Evolutionary conservation across 495 filamentous ascomycete species (phyloP).

Genomic region (Tuber calosporum): DNA sequence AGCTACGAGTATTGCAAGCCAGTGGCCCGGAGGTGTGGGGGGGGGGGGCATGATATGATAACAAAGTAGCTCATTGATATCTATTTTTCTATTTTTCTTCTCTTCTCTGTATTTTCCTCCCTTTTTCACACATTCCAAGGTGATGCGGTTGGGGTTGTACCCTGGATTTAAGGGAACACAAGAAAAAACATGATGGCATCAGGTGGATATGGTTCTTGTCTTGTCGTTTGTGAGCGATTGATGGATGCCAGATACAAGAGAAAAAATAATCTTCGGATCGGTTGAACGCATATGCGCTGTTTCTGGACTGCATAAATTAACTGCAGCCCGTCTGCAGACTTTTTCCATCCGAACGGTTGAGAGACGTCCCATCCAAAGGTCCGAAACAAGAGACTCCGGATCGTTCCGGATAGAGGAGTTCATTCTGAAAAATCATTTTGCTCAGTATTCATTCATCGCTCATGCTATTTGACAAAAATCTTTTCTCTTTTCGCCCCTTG

Average conservation of each 20-base stretch:
- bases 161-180: background rate
- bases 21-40: background rate
- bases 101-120: background rate
- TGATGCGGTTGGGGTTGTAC: background rate
- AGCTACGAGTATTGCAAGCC: background rate
- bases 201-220: background rate
- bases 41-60: background rate
- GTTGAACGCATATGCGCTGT: background rate
- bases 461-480: background rate
- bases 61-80: background rate
- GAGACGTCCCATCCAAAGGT: background rate
- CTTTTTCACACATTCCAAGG: background rate
- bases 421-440: background rate
- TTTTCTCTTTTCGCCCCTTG: background rate
- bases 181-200: background rate
- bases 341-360: background rate
- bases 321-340: background rate
- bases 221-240: background rate
- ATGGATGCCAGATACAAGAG: background rate
- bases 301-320: background rate
- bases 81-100: background rate
- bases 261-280: background rate
- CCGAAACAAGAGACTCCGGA: background rate
- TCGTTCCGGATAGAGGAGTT: background rate
- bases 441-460: constrained; percentile 2